Evolutionary conservation across 1,284 basidiomycete species (phyloP), one percentile per base, ranked within the genome.

Genomic region (Ceratobasidium sp.): DNA sequence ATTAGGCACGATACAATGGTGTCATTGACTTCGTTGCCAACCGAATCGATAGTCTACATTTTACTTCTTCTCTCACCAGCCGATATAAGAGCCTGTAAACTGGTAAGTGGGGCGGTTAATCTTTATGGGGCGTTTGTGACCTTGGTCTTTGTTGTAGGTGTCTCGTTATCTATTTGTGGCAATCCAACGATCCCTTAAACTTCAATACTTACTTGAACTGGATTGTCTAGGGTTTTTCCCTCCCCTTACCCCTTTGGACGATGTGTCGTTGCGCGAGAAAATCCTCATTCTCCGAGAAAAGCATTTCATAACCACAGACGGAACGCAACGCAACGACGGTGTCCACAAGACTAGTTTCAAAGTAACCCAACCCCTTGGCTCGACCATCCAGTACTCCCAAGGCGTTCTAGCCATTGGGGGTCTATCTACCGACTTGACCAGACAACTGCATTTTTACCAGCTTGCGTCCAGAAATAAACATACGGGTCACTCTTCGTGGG

Each of bases 181-280:
- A 2, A 64, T 64, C 21, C 9, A 42, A n/a, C 16, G n/a, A 1
- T 64, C 60, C 19, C 11, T 36, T 14, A 11, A 33, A 3, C 23
- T 64, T 4, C 60, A 53, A 30, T 64, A 64, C 21, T 8, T 54
- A 11, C 23, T 64, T 1, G 60, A 64, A 25, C 39, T 64, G 14
- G 49, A 64, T 21, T 21, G 25, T 5, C 39, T 54, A 2, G 60
- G 60, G 16, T 64, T 53, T 19, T 19, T 13, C 6, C 49, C 25
- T 19, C 60, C 60, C 21, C 23, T 64, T 11, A 50, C 42, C 39
- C 36, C 47, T 42, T 49, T 33, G 2, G 8, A 13, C 14, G 60
- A 44, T 19, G 9, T 64, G 3, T 41, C 33, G 7, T 42, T 52
- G 23, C 39, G 33, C 16, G 50, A 54, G 16, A 64, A 64, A 29